A percentile compares a stretch with the other conserved stretches of the same genome.
These are phyloP conservation scores for Lolium multiflorum DNA, from an alignment of 176 grass and related monocot species.

Conservation along the genomic window DNA sequence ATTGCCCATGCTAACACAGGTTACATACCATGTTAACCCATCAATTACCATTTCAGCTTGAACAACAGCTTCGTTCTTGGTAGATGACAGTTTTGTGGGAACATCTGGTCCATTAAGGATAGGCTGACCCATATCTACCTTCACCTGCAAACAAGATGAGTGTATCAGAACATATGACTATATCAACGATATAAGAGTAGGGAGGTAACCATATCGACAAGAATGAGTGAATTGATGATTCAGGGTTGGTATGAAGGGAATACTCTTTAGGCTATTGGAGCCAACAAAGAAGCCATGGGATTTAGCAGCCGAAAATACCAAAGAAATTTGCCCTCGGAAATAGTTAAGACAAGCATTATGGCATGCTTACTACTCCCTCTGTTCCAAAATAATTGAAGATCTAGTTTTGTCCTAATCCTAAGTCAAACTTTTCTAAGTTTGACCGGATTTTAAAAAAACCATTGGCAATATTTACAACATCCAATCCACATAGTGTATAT, in stretches of 20 bases:
- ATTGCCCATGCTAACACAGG: conserved; percentile 99
- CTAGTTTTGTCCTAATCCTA: no score
- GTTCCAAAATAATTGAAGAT: no score
- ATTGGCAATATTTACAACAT: no score
- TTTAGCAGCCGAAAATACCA: background rate
- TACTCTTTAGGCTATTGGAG: background rate
- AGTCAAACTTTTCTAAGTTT: no score
- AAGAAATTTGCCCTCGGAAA: conserved; percentile 9
- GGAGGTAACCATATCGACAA: conserved; percentile 15
- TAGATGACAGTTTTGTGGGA: conserved; percentile 79
- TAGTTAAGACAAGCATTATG: background rate
- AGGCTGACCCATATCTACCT: conserved; percentile 95
- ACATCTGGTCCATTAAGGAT: conserved; percentile 70
- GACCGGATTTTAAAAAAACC: no score
- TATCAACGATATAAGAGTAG: conserved; percentile 24
- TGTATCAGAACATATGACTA: conserved; percentile 9
- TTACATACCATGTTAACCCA: conserved; percentile 82
- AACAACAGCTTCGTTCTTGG: conserved; percentile 72
- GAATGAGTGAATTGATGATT: conserved; percentile 1
- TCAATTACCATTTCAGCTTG: conserved; percentile 74
- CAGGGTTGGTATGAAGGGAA: background rate
- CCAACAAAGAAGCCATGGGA: conserved; percentile 19
- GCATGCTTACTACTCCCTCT: background rate
- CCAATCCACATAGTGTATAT: no score
- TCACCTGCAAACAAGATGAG: conserved; percentile 65